Base-by-base conservation (phyloP, 257 asterid species). In the Solanum dulcamara region DNA sequence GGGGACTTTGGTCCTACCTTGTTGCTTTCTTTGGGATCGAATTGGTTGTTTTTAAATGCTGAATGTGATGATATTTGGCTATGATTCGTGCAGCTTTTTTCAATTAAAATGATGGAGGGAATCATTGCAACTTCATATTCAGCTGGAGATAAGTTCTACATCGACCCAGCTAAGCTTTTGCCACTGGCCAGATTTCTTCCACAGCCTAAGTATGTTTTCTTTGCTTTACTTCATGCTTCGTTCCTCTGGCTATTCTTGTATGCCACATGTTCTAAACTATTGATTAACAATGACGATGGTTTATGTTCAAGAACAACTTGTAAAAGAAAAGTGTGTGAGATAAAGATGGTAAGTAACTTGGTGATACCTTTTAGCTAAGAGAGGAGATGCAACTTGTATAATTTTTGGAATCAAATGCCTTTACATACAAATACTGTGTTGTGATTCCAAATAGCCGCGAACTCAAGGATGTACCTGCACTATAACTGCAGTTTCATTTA, bases 111-210 rank as follows among this genome's bases (percentile, higher is more conserved):
- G 98, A 89, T 89, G 93, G 98, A 94, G 87, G 98, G 98, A 44
- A 92, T 96, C 77, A 96, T 94, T 15, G 98, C 99, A 2, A 91
- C 99, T 1, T 92, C 99, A 0, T 97, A 97, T 88, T 30, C 93
- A 10, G 84, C 93, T 1, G 98, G 98, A 1, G 99, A 97, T 77
- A 95, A 97, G 90, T 97, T 97, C 94, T 95, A 26, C 91, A 97
- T 95, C 62, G 99, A 97, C 86, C 98, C 98, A 1, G 94, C 96
- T 64, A 96, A 96, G 92, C 97, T 96, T 59, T 88, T 96, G 91
- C 98, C 99, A 0, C 93, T 94, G 6, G 55, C 97, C 24, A 92
- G 98, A 92, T 95, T 95, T 81, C 94, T 94, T 81, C 59, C 96
- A 46, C 98, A 89, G 87, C 98, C 98, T 1, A 96, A 96, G 98